phyloP scores from a whole-genome alignment of 331 rosid genomes.

The Prunus yedoensis region DNA sequence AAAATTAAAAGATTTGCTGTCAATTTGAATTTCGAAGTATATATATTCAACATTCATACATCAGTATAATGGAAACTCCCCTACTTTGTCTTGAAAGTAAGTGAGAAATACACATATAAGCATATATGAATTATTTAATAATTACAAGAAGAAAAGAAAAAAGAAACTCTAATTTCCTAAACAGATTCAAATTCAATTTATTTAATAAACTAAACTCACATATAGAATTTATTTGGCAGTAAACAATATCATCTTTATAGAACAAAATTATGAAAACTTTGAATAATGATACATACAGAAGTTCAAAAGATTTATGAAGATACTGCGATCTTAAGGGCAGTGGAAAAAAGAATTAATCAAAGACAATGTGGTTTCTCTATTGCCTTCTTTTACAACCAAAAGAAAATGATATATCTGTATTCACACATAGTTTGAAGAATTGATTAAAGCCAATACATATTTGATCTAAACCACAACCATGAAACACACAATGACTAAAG shows the following conservation, averaged over 20 bases:
- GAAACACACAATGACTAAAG: background rate
- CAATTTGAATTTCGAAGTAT: background rate
- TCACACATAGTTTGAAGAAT: background rate
- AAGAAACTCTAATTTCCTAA: background rate
- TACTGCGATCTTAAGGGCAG: too few relatives aligned
- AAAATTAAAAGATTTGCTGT: background rate
- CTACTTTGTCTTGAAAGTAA: background rate
- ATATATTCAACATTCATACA: background rate
- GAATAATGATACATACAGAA: background rate
- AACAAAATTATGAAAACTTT: background rate
- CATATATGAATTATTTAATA: background rate
- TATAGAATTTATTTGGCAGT: background rate
- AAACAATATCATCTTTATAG: background rate
- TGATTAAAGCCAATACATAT: background rate
- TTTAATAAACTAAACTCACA: background rate
- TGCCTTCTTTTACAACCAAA: too few relatives aligned
- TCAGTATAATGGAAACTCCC: background rate
- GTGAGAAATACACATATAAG: background rate
- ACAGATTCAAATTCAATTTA: background rate
- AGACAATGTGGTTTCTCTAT: too few relatives aligned
- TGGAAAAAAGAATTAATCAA: too few relatives aligned
- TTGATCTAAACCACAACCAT: background rate
- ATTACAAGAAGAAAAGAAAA: background rate
- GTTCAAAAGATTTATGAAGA: background rate
- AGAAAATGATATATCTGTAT: background rate